Base-by-base conservation (phyloP, 2,329 filamentous ascomycete genomes). In the Penicillium digitatum region DNA sequence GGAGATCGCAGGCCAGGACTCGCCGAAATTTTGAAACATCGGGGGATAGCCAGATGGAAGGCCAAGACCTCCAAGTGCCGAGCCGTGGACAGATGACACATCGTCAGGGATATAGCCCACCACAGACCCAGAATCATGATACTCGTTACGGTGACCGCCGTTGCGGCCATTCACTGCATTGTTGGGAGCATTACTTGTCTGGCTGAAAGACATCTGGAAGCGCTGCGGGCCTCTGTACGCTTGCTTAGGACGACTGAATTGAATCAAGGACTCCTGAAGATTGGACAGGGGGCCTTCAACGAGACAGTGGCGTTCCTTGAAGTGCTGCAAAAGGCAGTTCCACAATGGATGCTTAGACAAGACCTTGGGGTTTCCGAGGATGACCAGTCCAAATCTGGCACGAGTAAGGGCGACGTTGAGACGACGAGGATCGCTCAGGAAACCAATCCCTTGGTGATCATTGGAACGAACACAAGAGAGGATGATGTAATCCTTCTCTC, bases 401-500 rank as follows among this genome's bases (percentile, higher is more conserved):
- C 94, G 90, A 48, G 94, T 99, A 62, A 99, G 82, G 37, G 93
- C 94, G 22, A 99, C 94, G 70, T 99, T 99, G 67, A 99, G 85
- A 81, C 94, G 93, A 62, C 94, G 90, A 49, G 94, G 94, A 66
- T 99, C 94, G 57, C 92, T 97, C 79, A 99, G 80, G 84, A 99
- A 99, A 76, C 94, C 94, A 66, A 99, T 99, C 63, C 94, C 94
- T 73, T 99, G 94, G 72, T 97, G 95, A 67, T 99, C 94, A 72
- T 99, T 99, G 71, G 93, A 97, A 70, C 94, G 90, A 48, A 99
- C 94, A 70, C 94, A 99, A 58, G 94, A 97, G 31, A 99, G 81
- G 37, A 99, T 92, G 67, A 99, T 99, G 69, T 96, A 99, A 71
- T 99, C 94, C 78, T 99, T 99, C 77, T 99, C 94, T 79, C 94